Conservation (phyloP, 805 yeast genomes). For the Vanderwaltozyma polyspora region DNA sequence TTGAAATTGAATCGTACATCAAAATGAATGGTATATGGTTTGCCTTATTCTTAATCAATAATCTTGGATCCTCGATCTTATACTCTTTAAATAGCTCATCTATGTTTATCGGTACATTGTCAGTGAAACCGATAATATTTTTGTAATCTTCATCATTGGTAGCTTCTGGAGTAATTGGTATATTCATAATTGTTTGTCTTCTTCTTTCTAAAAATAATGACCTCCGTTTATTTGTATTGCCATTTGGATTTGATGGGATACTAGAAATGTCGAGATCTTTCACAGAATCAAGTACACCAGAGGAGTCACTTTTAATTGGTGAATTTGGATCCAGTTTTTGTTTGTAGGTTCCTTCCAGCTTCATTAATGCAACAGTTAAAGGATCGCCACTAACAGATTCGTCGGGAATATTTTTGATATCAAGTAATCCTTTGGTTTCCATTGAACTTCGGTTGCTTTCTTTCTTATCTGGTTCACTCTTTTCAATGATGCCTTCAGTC, state of each 20-base stretch:
- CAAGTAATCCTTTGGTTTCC: conserved; percentile 20
- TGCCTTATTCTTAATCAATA: conserved; percentile 25
- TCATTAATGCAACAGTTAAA: conserved; percentile 57
- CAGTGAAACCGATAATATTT: conserved; percentile 1
- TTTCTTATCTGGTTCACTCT: no score
- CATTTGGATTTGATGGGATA: conserved; percentile 6
- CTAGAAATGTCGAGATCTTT: conserved; percentile 10
- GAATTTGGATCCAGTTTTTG: conserved; percentile 4
- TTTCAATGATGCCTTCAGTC: no score
- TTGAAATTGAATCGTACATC: conserved; percentile 49
- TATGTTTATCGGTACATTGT: conserved; percentile 10
- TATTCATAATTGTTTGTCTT: conserved; percentile 28
- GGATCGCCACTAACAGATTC: conserved; percentile 60
- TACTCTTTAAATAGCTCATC: conserved; percentile 18
- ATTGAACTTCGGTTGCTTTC: no score
- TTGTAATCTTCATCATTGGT: conserved; percentile 4
- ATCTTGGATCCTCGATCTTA: conserved; percentile 17
- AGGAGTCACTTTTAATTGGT: not conserved
- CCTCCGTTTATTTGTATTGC: conserved; percentile 14
- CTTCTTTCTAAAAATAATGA: conserved; percentile 30
- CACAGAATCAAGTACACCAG: conserved; percentile 6
- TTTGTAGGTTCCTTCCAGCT: conserved; percentile 57
- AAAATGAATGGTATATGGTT: conserved; percentile 76
- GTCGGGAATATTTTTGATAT: conserved; percentile 78
- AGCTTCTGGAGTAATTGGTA: conserved; percentile 26